A percentile compares a stretch with the other conserved stretches of the same genome.
Evolutionary conservation across 495 filamentous ascomycete species (phyloP).

Genomic region (Pseudomonodictys pantanalensis): DNA sequence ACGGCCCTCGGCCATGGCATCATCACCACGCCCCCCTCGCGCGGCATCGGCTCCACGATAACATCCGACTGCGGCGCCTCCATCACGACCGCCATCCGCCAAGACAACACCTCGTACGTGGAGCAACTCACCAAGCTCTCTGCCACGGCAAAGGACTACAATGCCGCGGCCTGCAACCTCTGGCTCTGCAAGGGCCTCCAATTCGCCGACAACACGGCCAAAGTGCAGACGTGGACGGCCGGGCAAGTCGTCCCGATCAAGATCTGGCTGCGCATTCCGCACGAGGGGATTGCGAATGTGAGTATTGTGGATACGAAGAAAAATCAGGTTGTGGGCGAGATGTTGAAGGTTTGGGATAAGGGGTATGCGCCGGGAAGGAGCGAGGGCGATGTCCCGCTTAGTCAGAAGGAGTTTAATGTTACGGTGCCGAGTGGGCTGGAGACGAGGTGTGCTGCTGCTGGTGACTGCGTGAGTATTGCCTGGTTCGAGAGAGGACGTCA

Average conservation of each 20-base stretch:
- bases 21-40: constrained; percentile 25
- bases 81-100: constrained; percentile 18
- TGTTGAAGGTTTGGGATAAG: constrained; percentile 29
- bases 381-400: constrained; percentile 19
- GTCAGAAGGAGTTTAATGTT: constrained; percentile 31
- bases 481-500: not conserved
- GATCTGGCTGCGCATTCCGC: constrained; percentile 31
- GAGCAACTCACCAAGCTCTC: constrained; percentile 24
- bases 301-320: constrained; percentile 32
- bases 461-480: constrained; percentile 20
- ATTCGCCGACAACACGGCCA: constrained; percentile 30
- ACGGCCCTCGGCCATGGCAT: constrained; percentile 30
- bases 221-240: constrained; percentile 22
- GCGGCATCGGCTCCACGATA: constrained; percentile 22
- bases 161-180: constrained; percentile 29
- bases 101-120: constrained; percentile 34
- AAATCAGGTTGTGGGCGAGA: constrained; percentile 19
- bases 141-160: constrained; percentile 22
- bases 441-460: constrained; percentile 23
- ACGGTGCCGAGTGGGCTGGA: constrained; percentile 27
- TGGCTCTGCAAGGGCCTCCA: constrained; percentile 36
- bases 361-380: constrained; percentile 25
- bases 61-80: constrained; percentile 22
- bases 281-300: constrained; percentile 30
- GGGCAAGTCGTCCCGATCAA: constrained; percentile 24